Evolutionary conservation across 140 eudicot species (phyloP).

Genomic region (Cichorium intybus): DNA sequence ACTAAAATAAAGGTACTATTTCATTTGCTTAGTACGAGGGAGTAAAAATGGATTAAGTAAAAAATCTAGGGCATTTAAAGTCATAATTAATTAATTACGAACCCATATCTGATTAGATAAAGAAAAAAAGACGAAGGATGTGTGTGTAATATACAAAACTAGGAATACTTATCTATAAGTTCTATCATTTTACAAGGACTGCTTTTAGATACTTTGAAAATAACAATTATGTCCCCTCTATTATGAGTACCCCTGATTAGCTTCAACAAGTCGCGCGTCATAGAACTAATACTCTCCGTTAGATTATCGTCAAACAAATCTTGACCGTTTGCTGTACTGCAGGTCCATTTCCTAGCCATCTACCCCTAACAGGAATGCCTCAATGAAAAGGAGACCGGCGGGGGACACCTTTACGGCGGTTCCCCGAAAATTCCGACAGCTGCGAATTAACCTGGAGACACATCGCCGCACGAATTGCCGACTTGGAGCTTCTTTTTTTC

Average conservation of each 20-base stretch:
- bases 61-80: background rate
- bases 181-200: conserved; percentile 24
- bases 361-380: conserved; percentile 14
- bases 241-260: background rate
- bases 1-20: too few relatives aligned
- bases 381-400: conserved; percentile 63
- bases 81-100: background rate
- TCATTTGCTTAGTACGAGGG: background rate
- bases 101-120: background rate
- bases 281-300: conserved; percentile 19
- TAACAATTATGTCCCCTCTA: conserved; percentile 1
- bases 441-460: conserved; percentile 26
- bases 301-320: conserved; percentile 13
- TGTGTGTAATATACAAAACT: conserved; percentile 13
- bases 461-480: conserved; percentile 20
- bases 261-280: conserved; percentile 4
- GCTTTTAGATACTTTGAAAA: background rate
- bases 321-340: conserved; percentile 24
- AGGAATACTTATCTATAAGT: background rate
- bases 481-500: conserved; percentile 47
- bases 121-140: background rate
- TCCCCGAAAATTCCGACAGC: conserved; percentile 21
- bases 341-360: conserved; percentile 11
- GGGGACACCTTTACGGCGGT: conserved; percentile 70
- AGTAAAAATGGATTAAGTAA: background rate